Base-by-base conservation (phyloP, 768 basidiomycete genomes). In the Candolleomyces eurysporus region DNA sequence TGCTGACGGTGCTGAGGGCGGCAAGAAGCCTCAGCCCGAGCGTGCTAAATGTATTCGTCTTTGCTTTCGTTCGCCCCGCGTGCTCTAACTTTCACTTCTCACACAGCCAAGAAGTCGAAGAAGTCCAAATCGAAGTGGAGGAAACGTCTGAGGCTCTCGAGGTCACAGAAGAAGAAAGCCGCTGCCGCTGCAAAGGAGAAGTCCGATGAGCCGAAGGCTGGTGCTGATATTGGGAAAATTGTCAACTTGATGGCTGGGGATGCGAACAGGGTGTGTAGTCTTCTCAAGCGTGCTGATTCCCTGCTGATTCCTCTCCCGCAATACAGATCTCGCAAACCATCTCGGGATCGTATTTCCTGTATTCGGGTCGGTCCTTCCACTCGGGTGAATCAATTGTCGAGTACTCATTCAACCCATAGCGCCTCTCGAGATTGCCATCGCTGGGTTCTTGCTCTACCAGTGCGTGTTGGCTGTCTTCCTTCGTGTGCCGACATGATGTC, bases 181-280 rank as follows among this genome's bases (percentile, higher is more conserved):
- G 36, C 36, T 11, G 36, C 36, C 36, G 36, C 36, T 36, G 36
- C 36, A 2, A 7, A 36, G 36, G 11, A 36, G 36, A 2, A 74
- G 65, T 78, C 74, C 17, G 79, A 82, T 49, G 81, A 91, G 32
- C 84, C 87, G 1, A 88, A 84, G 65, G 83, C 88, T 0, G 90
- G 92, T 16, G 94, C 94, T 8, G 91, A 94, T 69, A 80, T 91
- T 13, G 94, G 94, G 13, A 94, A 95, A 71, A 92, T 96, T 57
- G 91, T 95, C 58, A 92, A 93, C 65, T 74, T 95, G 40, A 96
- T 96, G 92, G 86, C 90, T 14, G 86, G 84, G 7, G 91, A 93
- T 69, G 86, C 87, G 2, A 89, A 67, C 75, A 80, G 52, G 11
- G 80, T 84, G 51, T 43, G 74, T 69, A 16, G 31, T 16, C 36